Evolutionary conservation across 805 yeast genomes (phyloP).

Genomic region (Danielia reshetovae): DNA sequence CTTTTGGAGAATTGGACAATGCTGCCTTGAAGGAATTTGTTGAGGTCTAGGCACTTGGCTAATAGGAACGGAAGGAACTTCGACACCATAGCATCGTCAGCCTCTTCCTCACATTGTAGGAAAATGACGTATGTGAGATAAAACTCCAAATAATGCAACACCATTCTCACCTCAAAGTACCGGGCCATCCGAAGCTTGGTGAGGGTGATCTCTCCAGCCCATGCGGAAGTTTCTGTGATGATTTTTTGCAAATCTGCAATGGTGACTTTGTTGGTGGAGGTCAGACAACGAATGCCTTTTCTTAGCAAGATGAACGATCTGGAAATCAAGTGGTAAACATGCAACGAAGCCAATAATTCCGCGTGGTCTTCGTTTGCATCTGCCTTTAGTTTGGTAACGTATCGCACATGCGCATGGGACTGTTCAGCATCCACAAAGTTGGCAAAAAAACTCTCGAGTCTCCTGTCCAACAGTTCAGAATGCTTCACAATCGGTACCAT

Average conservation of each 20-base stretch:
- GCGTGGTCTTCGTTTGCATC: conserved; percentile 8
- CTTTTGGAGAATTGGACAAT: conserved; percentile 6
- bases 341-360: conserved; percentile 17
- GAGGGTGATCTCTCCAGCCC: conserved; percentile 21
- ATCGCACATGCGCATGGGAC: conserved; percentile 20
- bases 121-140: conserved; percentile 27
- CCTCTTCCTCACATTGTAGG: conserved; percentile 34
- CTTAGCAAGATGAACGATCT: conserved; percentile 16
- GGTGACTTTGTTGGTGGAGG: conserved; percentile 10
- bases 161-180: conserved; percentile 10
- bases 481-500: conserved; percentile 23
- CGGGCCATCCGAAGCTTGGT: conserved; percentile 9
- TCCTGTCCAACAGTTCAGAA: conserved; percentile 17
- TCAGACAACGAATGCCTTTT: conserved; percentile 9
- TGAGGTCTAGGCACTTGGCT: conserved; percentile 12
- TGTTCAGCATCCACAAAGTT: conserved; percentile 22
- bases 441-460: conserved; percentile 15
- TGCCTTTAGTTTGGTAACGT: conserved; percentile 9
- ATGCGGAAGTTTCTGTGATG: conserved; percentile 21
- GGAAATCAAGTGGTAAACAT: conserved; percentile 28
- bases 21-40: conserved; percentile 10
- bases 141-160: conserved; percentile 26
- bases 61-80: conserved; percentile 17
- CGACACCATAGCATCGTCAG: conserved; percentile 11
- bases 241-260: conserved; percentile 20